These are phyloP conservation scores for Houttuynia cordata DNA, from an alignment of 164 flowering plant species.

Conservation along the genomic window DNA sequence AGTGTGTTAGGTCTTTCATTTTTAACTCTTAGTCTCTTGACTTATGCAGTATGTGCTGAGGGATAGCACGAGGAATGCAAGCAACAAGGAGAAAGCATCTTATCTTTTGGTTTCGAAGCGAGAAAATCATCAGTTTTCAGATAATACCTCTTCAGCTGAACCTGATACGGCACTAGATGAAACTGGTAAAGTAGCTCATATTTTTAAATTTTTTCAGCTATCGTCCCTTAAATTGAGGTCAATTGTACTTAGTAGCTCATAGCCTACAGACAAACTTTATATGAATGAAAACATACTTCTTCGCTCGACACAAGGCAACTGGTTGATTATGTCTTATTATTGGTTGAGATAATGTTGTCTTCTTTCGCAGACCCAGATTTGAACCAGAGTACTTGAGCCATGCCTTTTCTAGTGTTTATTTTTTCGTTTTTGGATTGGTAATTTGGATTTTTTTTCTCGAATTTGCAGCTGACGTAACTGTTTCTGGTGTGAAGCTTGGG, in stretches of 20 bases:
- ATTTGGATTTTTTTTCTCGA: neutral
- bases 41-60: slow-evolving; percentile 58
- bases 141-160: slow-evolving; percentile 29
- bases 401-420: neutral
- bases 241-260: no score
- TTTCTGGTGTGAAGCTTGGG: slow-evolving; percentile 37
- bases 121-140: slow-evolving; percentile 39
- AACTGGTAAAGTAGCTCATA: slow-evolving; percentile 49
- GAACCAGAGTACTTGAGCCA: no score
- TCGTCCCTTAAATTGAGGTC: no score
- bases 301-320: no score
- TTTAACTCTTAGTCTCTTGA: neutral
- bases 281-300: no score
- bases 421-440: neutral
- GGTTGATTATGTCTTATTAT: no score
- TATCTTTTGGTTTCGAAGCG: slow-evolving; percentile 38
- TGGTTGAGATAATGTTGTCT: no score
- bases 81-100: slow-evolving; percentile 51
- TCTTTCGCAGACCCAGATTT: no score
- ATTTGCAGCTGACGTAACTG: slow-evolving; percentile 12
- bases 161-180: slow-evolving; percentile 33
- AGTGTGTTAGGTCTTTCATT: neutral
- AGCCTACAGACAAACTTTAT: no score
- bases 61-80: slow-evolving; percentile 34
- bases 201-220: no score